Percentiles rank a stretch among this genome's conserved stretches.
phyloP scores from a whole-genome alignment of 257 asterid genomes.

The Echites panduratus region DNA sequence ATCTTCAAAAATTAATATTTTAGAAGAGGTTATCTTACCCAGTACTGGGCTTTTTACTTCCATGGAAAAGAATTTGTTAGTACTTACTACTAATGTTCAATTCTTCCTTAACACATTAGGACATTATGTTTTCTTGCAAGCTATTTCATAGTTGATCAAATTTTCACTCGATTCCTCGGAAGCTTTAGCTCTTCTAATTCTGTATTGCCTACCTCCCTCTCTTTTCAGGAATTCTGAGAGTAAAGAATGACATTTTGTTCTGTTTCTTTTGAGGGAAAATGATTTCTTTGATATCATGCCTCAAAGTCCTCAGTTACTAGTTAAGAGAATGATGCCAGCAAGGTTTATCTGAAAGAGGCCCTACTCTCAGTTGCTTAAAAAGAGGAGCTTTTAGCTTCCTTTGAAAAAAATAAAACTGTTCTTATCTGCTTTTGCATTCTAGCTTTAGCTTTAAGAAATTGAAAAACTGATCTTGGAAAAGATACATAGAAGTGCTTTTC shows the following conservation, averaged over 20 bases:
- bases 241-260: not conserved
- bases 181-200: not conserved
- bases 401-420: too few relatives aligned
- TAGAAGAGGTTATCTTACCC: not conserved
- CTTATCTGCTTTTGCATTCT: too few relatives aligned
- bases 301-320: conserved; percentile 1
- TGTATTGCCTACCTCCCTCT: not conserved
- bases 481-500: too few relatives aligned
- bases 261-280: too few relatives aligned
- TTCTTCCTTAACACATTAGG: not conserved
- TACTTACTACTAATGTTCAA: not conserved
- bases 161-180: not conserved
- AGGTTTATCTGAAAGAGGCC: not conserved
- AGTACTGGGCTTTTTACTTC: not conserved
- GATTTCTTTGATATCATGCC: not conserved
- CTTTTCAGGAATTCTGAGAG: not conserved
- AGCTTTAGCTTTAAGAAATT: too few relatives aligned
- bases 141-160: not conserved
- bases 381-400: too few relatives aligned
- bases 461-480: too few relatives aligned
- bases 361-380: too few relatives aligned
- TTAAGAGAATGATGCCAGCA: not conserved
- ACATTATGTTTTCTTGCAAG: not conserved
- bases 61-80: not conserved
- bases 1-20: not conserved